Conservation (phyloP, 345 rosid species). For the Aethionema arabicum region DNA sequence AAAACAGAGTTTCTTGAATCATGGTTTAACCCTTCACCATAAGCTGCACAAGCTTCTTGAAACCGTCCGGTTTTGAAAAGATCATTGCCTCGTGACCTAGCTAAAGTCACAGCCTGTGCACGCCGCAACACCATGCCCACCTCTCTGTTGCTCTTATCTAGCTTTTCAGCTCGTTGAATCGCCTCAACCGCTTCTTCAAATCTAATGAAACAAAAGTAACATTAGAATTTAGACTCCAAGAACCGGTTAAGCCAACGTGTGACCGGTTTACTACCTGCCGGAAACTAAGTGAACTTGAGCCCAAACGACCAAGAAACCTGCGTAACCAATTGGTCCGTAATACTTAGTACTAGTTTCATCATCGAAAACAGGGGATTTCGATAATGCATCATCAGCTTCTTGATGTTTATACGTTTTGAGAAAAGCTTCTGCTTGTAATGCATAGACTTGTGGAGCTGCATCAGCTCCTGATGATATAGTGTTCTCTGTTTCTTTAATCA, state of each 20-base stretch:
- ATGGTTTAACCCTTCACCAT: constrained; percentile 68
- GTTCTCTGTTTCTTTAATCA: constrained; percentile 54
- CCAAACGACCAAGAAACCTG: constrained; percentile 58
- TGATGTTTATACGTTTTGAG: constrained; percentile 65
- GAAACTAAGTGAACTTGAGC: constrained; percentile 77
- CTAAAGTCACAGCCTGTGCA: constrained; percentile 51
- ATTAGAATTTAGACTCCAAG: background rate
- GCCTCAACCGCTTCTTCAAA: constrained; percentile 65
- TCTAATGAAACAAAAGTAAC: constrained; percentile 34
- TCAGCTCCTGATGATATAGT: constrained; percentile 71
- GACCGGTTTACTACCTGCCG: constrained; percentile 56
- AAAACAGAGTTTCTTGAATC: constrained; percentile 77
- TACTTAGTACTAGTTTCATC: constrained; percentile 61
- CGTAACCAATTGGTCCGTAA: constrained; percentile 74
- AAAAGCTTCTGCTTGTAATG: constrained; percentile 89
- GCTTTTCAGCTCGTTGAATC: constrained; percentile 59
- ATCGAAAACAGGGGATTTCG: constrained; percentile 53
- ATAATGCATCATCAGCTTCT: constrained; percentile 65
- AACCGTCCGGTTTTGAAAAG: constrained; percentile 58
- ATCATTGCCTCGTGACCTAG: constrained; percentile 67
- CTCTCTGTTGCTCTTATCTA: constrained; percentile 67
- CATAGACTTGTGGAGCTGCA: constrained; percentile 85
- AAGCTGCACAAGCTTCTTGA: constrained; percentile 57
- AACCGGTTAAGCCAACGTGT: background rate
- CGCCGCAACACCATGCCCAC: constrained; percentile 47